Conservation (phyloP, 805 yeast genomes). For the Lachancea fermentati region DNA sequence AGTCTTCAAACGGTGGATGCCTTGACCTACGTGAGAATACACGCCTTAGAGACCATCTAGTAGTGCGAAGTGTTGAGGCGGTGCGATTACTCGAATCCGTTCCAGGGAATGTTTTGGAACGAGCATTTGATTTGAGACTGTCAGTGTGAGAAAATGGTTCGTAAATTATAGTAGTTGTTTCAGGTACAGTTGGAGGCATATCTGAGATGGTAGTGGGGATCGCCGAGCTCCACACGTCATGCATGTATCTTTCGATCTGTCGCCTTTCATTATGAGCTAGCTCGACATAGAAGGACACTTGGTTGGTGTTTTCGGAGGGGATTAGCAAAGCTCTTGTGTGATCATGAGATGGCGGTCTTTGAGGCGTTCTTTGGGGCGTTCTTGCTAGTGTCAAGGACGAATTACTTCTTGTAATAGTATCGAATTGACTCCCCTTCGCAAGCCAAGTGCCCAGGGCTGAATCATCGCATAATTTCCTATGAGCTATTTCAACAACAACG, state of each 20-base stretch:
- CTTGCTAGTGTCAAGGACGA: no score
- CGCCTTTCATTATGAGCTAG: conserved; percentile 15
- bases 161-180: not conserved
- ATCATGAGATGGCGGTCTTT: no score
- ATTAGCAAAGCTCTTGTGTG: not conserved
- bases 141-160: not conserved
- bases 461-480: no score
- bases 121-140: conserved; percentile 1
- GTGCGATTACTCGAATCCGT: conserved; percentile 5
- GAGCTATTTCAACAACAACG: no score
- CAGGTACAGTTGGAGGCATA: not conserved
- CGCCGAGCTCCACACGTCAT: conserved; percentile 33
- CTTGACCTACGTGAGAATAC: conserved; percentile 8
- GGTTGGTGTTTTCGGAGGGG: not conserved
- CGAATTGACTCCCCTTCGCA: no score
- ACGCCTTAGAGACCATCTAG: conserved; percentile 7
- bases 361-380: no score
- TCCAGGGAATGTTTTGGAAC: not conserved
- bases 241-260: conserved; percentile 24
- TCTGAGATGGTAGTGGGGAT: conserved; percentile 13
- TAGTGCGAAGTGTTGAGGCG: conserved; percentile 3
- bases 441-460: no score
- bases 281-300: not conserved
- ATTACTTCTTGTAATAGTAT: no score
- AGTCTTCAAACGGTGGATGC: no score